A percentile compares a stretch with the other conserved stretches of the same genome.
These are phyloP conservation scores for Boletus tylopilopsis DNA, from an alignment of 768 basidiomycete species.

Conservation along the genomic window DNA sequence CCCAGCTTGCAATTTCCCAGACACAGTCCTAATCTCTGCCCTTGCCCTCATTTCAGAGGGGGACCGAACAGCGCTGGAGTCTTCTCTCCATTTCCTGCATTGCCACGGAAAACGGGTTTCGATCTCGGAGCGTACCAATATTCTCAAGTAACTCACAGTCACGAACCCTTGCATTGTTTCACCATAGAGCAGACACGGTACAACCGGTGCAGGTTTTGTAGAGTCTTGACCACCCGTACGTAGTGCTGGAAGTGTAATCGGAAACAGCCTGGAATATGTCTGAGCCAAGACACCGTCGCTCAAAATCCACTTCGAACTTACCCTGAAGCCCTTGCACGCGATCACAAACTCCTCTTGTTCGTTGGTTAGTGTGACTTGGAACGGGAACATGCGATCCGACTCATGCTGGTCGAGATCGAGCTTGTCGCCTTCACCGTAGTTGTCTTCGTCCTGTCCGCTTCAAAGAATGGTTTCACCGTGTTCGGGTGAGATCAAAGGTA, in stretches of 20 bases:
- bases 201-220: slow-evolving; percentile 2
- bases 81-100: slow-evolving; percentile 24
- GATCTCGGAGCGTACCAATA: slow-evolving; percentile 30
- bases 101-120: slow-evolving; percentile 20
- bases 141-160: slow-evolving; percentile 29
- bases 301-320: slow-evolving; percentile 15
- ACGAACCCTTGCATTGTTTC: slow-evolving; percentile 42
- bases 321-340: slow-evolving; percentile 43
- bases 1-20: slow-evolving; percentile 4
- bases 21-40: background rate
- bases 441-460: slow-evolving; percentile 33
- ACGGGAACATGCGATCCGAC: slow-evolving; percentile 48
- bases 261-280: slow-evolving; percentile 6
- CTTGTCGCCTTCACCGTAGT: slow-evolving; percentile 9
- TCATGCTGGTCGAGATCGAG: slow-evolving; percentile 33
- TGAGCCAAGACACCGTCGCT: background rate
- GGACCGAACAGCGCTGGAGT: background rate
- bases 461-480: slow-evolving; percentile 45
- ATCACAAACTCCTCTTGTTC: slow-evolving; percentile 50
- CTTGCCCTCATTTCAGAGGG: background rate
- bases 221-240: slow-evolving; percentile 3
- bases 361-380: slow-evolving; percentile 54
- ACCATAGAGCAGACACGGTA: slow-evolving; percentile 34
- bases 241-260: slow-evolving; percentile 6
- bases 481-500: slow-evolving; percentile 46